These are phyloP conservation scores for Borealophlyctis nickersoniae DNA, from an alignment of 192 early-diverging fungal genomes.

Conservation along the genomic window DNA sequence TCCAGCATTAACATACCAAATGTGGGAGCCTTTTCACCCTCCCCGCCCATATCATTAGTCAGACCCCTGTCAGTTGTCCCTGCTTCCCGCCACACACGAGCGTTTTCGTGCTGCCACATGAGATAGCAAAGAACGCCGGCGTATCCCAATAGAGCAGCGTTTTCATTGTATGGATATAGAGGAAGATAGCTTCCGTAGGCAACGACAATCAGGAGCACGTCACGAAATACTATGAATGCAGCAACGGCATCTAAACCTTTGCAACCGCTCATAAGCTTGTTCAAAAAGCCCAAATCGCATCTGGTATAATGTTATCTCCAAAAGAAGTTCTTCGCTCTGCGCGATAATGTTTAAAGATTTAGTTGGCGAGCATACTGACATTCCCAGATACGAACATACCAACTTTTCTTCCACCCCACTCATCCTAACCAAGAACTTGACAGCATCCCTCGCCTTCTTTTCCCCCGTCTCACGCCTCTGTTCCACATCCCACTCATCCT, in stretches of 20 bases:
- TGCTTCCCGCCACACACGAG: constrained; percentile 3
- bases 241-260: constrained; percentile 11
- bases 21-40: background rate
- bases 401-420: constrained; percentile 10
- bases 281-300: constrained; percentile 24
- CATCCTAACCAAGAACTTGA: constrained; percentile 23
- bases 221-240: too few relatives aligned
- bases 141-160: constrained; percentile 23
- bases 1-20: background rate
- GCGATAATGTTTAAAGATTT: constrained; percentile 1
- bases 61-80: background rate
- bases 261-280: constrained; percentile 14
- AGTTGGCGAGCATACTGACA: background rate
- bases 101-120: constrained; percentile 15
- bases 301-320: constrained; percentile 24
- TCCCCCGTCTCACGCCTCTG: background rate
- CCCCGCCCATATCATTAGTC: background rate
- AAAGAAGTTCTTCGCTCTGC: constrained; percentile 3
- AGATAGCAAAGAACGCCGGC: constrained; percentile 22
- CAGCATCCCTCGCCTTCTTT: background rate
- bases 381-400: background rate
- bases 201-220: too few relatives aligned
- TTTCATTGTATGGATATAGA: constrained; percentile 24
- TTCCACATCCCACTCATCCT: background rate
- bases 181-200: constrained; percentile 17